phyloP scores from a whole-genome alignment of 129 eudicot genomes.

The Flaveria trinervia region DNA sequence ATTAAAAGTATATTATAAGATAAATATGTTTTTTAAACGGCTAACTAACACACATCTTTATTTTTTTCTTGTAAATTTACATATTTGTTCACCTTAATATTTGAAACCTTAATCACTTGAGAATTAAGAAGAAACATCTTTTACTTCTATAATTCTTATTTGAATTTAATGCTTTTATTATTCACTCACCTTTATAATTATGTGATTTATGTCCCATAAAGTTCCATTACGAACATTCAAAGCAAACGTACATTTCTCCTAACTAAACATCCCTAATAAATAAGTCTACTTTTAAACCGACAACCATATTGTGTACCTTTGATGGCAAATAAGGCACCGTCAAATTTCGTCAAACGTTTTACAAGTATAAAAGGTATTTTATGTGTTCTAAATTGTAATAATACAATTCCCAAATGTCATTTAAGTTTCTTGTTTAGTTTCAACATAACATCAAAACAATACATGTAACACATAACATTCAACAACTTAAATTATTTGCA shows the following conservation, averaged over 20 bases:
- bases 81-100: no score
- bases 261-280: conserved; percentile 31
- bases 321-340: neutral
- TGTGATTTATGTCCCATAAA: no score
- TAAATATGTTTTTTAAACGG: no score
- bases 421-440: neutral
- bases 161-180: no score
- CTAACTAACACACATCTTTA: no score
- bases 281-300: conserved; percentile 21
- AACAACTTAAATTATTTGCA: no score
- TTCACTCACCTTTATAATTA: neutral
- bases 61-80: no score
- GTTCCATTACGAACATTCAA: neutral
- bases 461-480: neutral
- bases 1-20: no score
- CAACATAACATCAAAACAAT: neutral
- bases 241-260: conserved; percentile 20
- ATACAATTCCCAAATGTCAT: neutral
- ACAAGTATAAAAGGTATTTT: conserved; percentile 5
- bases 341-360: conserved; percentile 17
- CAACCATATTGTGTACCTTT: conserved; percentile 30
- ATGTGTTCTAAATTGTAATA: neutral
- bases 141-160: no score
- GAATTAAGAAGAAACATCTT: no score
- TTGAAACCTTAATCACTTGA: no score